Evolutionary conservation across 352 stramenopile genomes (phyloP).

Genomic region (Poterioochromonas sp.): DNA sequence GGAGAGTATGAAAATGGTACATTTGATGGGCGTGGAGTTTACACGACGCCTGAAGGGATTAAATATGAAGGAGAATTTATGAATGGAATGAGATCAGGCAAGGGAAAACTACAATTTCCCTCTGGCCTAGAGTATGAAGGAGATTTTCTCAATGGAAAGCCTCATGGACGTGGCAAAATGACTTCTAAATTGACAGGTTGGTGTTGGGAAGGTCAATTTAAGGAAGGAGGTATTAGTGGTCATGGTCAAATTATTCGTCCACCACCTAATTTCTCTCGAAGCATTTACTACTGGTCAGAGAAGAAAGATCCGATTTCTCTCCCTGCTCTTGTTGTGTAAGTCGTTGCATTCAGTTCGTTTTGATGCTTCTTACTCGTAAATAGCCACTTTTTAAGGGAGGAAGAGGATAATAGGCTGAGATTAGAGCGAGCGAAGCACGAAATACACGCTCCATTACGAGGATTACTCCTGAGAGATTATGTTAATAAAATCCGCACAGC

Average conservation of each 20-base stretch:
- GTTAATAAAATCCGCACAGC: background rate
- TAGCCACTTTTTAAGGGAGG: background rate
- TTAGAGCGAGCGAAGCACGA: background rate
- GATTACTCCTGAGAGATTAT: background rate
- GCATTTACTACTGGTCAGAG: constrained; percentile 21
- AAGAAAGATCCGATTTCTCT: background rate
- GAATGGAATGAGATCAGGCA: background rate
- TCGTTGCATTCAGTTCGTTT: background rate
- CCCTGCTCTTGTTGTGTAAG: background rate
- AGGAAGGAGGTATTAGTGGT: constrained; percentile 10
- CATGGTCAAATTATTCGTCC: background rate
- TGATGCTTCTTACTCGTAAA: background rate
- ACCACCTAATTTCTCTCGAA: background rate
- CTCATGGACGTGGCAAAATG: constrained; percentile 21
- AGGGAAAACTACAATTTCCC: background rate
- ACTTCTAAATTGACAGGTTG: constrained; percentile 16
- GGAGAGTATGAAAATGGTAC: constrained; percentile 56
- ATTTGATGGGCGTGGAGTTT: constrained; percentile 52
- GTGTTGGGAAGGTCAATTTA: constrained; percentile 17
- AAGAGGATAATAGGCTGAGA: background rate
- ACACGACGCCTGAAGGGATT: background rate
- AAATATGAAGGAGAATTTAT: background rate
- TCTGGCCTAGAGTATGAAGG: constrained; percentile 26
- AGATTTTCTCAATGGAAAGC: constrained; percentile 12
- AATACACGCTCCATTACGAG: constrained; percentile 3